Evolutionary conservation across 164 flowering plant genomes (phyloP), one percentile per base, ranked within the genome.

Genomic region (Vitis cinerea): DNA sequence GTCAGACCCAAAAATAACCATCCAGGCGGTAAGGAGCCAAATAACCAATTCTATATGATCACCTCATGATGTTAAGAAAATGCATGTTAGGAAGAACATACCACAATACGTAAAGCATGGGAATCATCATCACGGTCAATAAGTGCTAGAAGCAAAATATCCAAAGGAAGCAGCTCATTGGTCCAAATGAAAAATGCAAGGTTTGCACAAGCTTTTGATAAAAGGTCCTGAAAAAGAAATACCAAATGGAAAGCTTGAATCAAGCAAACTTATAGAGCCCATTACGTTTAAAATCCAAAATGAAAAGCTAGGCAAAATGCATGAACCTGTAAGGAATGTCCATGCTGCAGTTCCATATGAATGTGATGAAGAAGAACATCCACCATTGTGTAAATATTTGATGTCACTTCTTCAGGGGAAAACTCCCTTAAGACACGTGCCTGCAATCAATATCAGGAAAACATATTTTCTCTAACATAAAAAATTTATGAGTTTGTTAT

Each of bases 111-210:
- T 75, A 95, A 72, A 58, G 99, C 90, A 80, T 91, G 93, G 27
- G 92, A 90, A 82, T 95, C 99, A 82, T 95, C 99, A 78, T 95
- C 99, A 59, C 99, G 93, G 75, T 95, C 99, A 75, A 80, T 89
- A 61, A 95, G 90, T 37, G 99, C 97, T 29, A 95, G 79, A 65
- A 95, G 89, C 82, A 95, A 76, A 61, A 93, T 93, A 83, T 95
- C 99, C 81, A 93, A 74, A 66, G 99, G 99, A 78, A 95, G 91
- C 50, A 95, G 78, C 75, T 95, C 99, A 76, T 91, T 90, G 3
- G 88, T 95, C 98, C 97, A 95, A 64, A 90, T 80, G 70, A 93
- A 85, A 77, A 83, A 88, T 53, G 90, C 75, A 75, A 95, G 86
- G 75, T 90, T 93, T 61, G 87, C 71, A 72, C 84, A 83, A 64